A percentile compares a stretch with the other conserved stretches of the same genome.
Evolutionary conservation across 768 basidiomycete species (phyloP).

Genomic region (Leccinum rimulosum): DNA sequence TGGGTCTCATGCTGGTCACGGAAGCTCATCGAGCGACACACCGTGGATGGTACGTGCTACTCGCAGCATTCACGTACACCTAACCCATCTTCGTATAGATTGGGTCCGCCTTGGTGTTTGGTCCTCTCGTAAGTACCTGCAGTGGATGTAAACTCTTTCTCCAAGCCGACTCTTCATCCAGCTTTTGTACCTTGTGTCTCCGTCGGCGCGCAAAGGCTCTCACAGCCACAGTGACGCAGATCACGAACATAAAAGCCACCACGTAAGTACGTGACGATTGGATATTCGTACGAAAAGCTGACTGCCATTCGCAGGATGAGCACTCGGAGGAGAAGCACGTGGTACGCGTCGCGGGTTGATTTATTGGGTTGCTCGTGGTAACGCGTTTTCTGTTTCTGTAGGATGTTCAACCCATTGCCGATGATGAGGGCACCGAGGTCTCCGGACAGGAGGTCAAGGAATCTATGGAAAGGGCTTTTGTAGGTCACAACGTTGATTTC

Average conservation of each 20-base stretch:
- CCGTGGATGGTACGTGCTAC: constrained; percentile 30
- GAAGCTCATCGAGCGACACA: constrained; percentile 18
- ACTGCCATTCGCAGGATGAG: constrained; percentile 16
- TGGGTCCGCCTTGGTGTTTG: constrained; percentile 33
- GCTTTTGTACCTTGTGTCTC: constrained; percentile 33
- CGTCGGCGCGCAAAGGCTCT: constrained; percentile 24
- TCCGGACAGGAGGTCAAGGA: constrained; percentile 31
- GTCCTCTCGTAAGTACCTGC: constrained; percentile 26
- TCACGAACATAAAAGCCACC: constrained; percentile 19
- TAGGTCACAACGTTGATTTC: constrained; percentile 13
- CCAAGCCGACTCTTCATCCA: constrained; percentile 3
- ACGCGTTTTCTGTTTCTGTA: constrained; percentile 8
- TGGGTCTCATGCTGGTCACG: constrained; percentile 21
- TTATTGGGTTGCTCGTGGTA: background rate
- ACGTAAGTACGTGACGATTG: constrained; percentile 17
- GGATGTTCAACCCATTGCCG: constrained; percentile 16
- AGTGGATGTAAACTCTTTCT: background rate
- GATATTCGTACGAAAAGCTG: constrained; percentile 6
- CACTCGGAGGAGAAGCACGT: constrained; percentile 6
- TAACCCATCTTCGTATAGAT: constrained; percentile 15
- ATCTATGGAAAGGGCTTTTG: constrained; percentile 26
- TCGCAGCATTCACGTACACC: background rate
- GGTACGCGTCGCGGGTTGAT: constrained; percentile 15
- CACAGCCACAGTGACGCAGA: constrained; percentile 20
- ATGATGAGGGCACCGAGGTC: constrained; percentile 32